Percentiles rank a stretch among this genome's conserved stretches.
Conservation (phyloP, 179 eudicot species). For the Sideroxylon spinosum region DNA sequence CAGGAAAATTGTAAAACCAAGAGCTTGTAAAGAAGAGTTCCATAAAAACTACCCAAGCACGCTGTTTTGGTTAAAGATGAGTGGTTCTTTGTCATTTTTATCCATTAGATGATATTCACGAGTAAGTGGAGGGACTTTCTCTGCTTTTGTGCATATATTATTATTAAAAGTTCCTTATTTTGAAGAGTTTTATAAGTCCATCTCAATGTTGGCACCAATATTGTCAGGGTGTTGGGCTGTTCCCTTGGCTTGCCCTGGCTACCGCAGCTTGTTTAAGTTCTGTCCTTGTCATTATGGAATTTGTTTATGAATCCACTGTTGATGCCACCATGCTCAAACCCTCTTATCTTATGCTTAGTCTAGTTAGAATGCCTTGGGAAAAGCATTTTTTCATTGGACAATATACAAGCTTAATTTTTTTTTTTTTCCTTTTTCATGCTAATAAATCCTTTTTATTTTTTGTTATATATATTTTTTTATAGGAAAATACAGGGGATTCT, state of each 20-base stretch:
- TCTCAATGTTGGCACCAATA: neutral
- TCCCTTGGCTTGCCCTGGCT: neutral
- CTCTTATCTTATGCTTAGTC: neutral
- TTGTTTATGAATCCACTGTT: neutral
- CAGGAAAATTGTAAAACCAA: neutral
- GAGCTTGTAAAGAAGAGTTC: neutral
- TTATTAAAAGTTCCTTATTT: neutral
- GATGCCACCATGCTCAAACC: neutral
- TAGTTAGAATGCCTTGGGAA: neutral
- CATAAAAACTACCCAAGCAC: neutral
- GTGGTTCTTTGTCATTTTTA: neutral
- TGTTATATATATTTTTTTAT: conserved; percentile 20
- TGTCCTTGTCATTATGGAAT: neutral
- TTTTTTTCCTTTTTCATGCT: neutral
- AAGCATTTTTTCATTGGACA: neutral
- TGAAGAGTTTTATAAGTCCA: neutral
- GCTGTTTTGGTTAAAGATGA: neutral
- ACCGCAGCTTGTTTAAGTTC: neutral
- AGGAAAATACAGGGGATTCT: conserved; percentile 40
- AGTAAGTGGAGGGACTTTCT: neutral
- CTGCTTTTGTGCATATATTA: neutral
- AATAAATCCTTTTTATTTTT: neutral
- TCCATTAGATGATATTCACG: neutral
- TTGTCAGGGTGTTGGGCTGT: neutral
- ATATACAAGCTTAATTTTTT: neutral